phyloP scores from a whole-genome alignment of 2,329 filamentous ascomycete genomes.

The Ascochyta koolunga region DNA sequence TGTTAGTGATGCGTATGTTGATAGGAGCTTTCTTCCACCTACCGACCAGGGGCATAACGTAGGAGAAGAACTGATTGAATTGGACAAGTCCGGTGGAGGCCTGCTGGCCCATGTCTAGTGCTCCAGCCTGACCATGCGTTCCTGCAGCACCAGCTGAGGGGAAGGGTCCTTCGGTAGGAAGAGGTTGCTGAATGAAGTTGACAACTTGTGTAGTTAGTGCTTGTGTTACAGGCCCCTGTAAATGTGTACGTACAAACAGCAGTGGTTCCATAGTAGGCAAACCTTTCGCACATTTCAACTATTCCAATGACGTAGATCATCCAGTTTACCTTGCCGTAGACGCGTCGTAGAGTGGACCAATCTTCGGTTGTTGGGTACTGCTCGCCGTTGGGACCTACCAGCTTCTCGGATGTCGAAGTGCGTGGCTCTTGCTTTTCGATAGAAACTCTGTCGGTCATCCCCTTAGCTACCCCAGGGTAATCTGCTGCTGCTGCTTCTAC shows the following conservation, averaged over 20 bases:
- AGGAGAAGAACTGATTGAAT: conserved; percentile 32
- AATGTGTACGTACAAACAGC: conserved; percentile 25
- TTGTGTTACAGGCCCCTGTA: background rate
- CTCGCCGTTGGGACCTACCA: conserved; percentile 31
- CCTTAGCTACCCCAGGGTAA: conserved; percentile 11
- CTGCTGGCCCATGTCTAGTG: conserved; percentile 35
- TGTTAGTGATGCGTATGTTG: conserved; percentile 40
- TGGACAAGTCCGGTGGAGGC: conserved; percentile 32
- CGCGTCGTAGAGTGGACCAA: conserved; percentile 35
- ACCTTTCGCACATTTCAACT: conserved; percentile 40
- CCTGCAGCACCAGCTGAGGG: conserved; percentile 54
- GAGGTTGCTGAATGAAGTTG: conserved; percentile 52
- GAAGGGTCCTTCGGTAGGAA: conserved; percentile 55
- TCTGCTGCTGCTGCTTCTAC: conserved; percentile 24
- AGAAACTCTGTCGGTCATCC: conserved; percentile 3
- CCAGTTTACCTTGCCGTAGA: conserved; percentile 40
- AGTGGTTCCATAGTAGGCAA: conserved; percentile 42
- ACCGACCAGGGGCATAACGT: conserved; percentile 33
- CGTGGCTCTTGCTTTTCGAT: conserved; percentile 19
- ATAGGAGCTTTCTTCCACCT: conserved; percentile 17
- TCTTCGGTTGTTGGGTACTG: conserved; percentile 39
- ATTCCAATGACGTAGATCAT: conserved; percentile 40
- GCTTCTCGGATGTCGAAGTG: conserved; percentile 12
- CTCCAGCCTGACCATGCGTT: conserved; percentile 33
- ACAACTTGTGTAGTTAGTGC: conserved; percentile 25